A percentile compares a stretch with the other conserved stretches of the same genome.
These are phyloP conservation scores for Penicillium sp. DNA, from an alignment of 2,329 filamentous ascomycete species.

Conservation along the genomic window DNA sequence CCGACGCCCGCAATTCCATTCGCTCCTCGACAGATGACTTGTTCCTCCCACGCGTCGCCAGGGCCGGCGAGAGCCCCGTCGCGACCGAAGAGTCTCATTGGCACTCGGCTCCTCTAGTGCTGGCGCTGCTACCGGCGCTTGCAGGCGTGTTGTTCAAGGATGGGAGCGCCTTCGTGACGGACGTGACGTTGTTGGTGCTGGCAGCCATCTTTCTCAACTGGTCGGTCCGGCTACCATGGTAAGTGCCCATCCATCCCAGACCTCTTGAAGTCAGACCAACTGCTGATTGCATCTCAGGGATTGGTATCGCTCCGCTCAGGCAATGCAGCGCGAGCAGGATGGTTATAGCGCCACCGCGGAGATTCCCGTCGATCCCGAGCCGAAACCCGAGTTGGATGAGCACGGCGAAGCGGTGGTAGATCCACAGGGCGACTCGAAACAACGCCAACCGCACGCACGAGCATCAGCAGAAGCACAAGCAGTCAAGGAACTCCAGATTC, in stretches of 20 bases:
- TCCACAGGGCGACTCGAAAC: constrained; percentile 6
- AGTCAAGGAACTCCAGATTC: constrained; percentile 63
- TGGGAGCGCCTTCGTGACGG: constrained; percentile 78
- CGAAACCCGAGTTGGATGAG: constrained; percentile 27
- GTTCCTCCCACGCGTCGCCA: constrained; percentile 55
- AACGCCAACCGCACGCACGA: constrained; percentile 6
- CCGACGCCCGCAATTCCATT: constrained; percentile 62
- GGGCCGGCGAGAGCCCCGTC: constrained; percentile 31
- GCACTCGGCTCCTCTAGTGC: constrained; percentile 75
- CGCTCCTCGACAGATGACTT: constrained; percentile 69
- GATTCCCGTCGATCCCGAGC: no score
- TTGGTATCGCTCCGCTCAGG: constrained; percentile 72
- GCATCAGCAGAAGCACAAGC: constrained; percentile 37
- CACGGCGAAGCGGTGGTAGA: constrained; percentile 24
- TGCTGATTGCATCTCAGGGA: constrained; percentile 58
- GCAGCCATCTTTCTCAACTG: constrained; percentile 87
- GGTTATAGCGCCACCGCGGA: constrained; percentile 18
- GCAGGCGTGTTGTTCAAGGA: constrained; percentile 81
- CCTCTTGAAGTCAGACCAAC: no score
- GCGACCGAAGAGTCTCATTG: constrained; percentile 63
- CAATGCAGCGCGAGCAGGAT: constrained; percentile 52
- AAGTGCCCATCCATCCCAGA: constrained; percentile 35
- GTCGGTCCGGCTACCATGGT: constrained; percentile 89
- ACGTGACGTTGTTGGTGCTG: constrained; percentile 74
- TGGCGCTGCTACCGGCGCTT: constrained; percentile 82